Evolutionary conservation across 1,284 basidiomycete genomes (phyloP).

Genomic region (Clitocybe nebularis): DNA sequence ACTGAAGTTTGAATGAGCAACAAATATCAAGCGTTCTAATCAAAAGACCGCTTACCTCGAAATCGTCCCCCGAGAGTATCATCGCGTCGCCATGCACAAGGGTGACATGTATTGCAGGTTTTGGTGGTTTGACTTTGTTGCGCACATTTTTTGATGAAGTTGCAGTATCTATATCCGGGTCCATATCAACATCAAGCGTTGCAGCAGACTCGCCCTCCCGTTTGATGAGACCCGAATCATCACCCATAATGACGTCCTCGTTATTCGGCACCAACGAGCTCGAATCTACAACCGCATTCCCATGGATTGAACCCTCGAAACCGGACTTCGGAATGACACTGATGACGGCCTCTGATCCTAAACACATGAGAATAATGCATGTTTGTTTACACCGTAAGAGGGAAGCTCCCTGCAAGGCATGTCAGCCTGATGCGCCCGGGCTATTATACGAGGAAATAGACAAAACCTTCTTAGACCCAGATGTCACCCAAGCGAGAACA

Average conservation of each 20-base stretch:
- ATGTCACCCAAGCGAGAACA: slow-evolving; percentile 30
- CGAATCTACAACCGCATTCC: not conserved
- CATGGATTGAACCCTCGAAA: slow-evolving; percentile 4
- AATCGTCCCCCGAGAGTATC: slow-evolving; percentile 45
- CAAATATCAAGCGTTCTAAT: slow-evolving; percentile 4
- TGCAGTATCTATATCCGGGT: not conserved
- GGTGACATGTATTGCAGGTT: slow-evolving; percentile 32
- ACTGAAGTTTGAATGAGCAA: too few species aligned
- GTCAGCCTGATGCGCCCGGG: not conserved
- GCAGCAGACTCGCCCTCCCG: too few species aligned
- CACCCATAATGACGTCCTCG: too few species aligned
- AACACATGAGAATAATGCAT: slow-evolving; percentile 14
- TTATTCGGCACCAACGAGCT: not conserved
- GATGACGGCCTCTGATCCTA: slow-evolving; percentile 16
- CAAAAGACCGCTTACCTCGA: slow-evolving; percentile 40
- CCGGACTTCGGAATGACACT: slow-evolving; percentile 16
- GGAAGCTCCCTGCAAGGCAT: slow-evolving; percentile 7
- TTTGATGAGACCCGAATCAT: too few species aligned
- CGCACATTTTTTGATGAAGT: not conserved
- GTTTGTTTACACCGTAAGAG: slow-evolving; percentile 4
- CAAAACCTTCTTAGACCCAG: slow-evolving; percentile 27
- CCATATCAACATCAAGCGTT: not conserved
- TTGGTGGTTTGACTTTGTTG: slow-evolving; percentile 6
- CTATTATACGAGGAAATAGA: not conserved
- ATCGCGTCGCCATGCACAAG: slow-evolving; percentile 57